These are phyloP conservation scores for Chlorella sp. DNA, from an alignment of 139 green algal species.

Conservation along the genomic window DNA sequence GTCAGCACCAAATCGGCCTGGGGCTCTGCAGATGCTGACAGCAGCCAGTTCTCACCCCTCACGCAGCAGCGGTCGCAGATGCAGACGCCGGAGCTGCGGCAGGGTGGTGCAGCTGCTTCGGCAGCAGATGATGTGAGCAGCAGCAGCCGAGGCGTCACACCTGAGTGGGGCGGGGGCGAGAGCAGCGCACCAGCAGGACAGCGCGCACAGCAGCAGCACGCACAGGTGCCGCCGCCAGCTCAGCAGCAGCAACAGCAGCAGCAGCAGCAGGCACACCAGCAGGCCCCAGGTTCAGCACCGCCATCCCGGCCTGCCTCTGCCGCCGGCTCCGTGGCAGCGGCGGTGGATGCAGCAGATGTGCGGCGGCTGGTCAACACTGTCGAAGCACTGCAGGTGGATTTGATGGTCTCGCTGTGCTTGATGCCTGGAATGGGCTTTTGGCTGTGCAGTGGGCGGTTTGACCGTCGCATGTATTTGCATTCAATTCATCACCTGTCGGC, in stretches of 20 bases:
- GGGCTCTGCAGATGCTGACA: not conserved
- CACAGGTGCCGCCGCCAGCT: not conserved
- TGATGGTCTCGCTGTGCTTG: too few species aligned
- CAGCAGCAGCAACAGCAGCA: constrained; percentile 2
- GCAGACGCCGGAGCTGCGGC: not conserved
- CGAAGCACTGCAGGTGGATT: not conserved
- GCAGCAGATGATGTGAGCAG: not conserved
- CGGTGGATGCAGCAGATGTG: constrained; percentile 9
- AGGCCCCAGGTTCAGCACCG: too few species aligned
- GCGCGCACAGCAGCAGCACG: not conserved
- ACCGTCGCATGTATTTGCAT: too few species aligned
- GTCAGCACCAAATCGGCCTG: not conserved
- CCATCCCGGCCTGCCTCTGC: not conserved
- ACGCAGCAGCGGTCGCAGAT: constrained; percentile 9
- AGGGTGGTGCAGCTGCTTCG: not conserved
- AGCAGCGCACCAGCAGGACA: not conserved
- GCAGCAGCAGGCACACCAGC: not conserved
- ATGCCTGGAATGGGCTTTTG: too few species aligned
- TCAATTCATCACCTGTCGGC: too few species aligned
- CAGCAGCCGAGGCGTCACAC: not conserved
- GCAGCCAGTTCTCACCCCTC: not conserved
- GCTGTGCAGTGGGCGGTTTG: too few species aligned
- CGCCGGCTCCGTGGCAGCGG: constrained; percentile 2
- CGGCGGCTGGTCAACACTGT: constrained; percentile 16
- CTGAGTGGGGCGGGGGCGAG: not conserved